phyloP scores from a whole-genome alignment of 2,329 filamentous ascomycete genomes.

The Didymosphaeria variabile region DNA sequence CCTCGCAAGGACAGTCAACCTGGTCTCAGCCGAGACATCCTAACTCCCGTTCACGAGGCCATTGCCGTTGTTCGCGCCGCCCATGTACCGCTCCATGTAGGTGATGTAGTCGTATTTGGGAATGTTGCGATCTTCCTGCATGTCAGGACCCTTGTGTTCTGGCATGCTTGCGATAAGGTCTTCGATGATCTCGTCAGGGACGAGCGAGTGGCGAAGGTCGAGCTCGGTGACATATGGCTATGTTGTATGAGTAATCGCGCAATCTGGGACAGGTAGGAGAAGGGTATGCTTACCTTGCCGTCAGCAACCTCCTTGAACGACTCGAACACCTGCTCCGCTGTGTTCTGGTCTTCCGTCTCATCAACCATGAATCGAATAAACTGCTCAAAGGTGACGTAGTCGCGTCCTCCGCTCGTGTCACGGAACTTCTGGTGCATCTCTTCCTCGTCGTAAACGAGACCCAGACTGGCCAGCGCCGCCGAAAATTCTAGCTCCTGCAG shows the following conservation, averaged over 20 bases:
- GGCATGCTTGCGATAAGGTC: slow-evolving; percentile 90
- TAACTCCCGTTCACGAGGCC: slow-evolving; percentile 32
- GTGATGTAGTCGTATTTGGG: slow-evolving; percentile 95
- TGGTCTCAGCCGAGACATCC: slow-evolving; percentile 6
- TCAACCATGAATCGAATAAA: slow-evolving; percentile 99
- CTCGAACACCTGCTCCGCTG: slow-evolving; percentile 97
- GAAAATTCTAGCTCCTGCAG: slow-evolving; percentile 95
- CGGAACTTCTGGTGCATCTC: slow-evolving; percentile 98
- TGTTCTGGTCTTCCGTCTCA: slow-evolving; percentile 98
- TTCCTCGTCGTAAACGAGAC: slow-evolving; percentile 93
- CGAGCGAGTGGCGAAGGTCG: slow-evolving; percentile 91
- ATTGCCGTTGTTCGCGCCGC: slow-evolving; percentile 30
- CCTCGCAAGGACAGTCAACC: slow-evolving; percentile 2
- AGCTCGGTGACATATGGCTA: slow-evolving; percentile 96
- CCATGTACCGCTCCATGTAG: slow-evolving; percentile 84
- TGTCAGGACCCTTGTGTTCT: slow-evolving; percentile 80
- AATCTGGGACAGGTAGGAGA: not conserved
- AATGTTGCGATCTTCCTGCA: slow-evolving; percentile 82
- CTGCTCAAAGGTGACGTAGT: slow-evolving; percentile 93
- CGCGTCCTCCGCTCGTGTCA: slow-evolving; percentile 80
- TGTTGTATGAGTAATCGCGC: slow-evolving; percentile 21
- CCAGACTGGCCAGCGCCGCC: slow-evolving; percentile 91
- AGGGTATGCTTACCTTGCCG: slow-evolving; percentile 71
- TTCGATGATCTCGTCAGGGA: slow-evolving; percentile 96
- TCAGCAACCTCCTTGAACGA: slow-evolving; percentile 97